Evolutionary conservation across 139 green algal species (phyloP).

Genomic region (Nannochloris sp.): DNA sequence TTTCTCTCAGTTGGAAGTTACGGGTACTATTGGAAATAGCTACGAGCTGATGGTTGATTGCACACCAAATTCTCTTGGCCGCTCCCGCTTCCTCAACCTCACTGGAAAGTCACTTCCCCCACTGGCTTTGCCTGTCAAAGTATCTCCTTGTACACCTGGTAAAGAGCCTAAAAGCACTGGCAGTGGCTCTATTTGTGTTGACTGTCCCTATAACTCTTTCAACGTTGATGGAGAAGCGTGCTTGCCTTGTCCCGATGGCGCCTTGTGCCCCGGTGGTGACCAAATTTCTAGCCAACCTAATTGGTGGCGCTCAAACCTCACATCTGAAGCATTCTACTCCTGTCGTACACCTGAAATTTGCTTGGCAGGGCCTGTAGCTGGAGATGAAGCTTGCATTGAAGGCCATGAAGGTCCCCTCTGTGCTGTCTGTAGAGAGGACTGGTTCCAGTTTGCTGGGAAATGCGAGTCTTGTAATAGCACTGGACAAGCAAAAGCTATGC

Average conservation of each 20-base stretch:
- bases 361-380: constrained; percentile 6
- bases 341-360: constrained; percentile 13
- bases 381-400: constrained; percentile 10
- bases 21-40: neutral
- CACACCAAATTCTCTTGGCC: neutral
- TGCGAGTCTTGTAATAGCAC: constrained; percentile 8
- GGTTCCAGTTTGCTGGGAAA: constrained; percentile 15
- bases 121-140: neutral
- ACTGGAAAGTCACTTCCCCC: neutral
- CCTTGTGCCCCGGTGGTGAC: constrained; percentile 9
- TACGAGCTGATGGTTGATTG: neutral
- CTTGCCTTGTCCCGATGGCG: constrained; percentile 18
- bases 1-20: neutral
- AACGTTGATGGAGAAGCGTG: constrained; percentile 15
- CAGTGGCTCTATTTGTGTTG: constrained; percentile 5
- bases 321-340: constrained; percentile 1
- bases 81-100: neutral
- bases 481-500: constrained; percentile 13
- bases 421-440: constrained; percentile 12
- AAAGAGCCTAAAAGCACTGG: neutral
- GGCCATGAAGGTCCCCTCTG: constrained; percentile 30
- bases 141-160: constrained; percentile 12
- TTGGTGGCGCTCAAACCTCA: constrained; percentile 13
- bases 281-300: constrained; percentile 1
- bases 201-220: constrained; percentile 14